A percentile compares a stretch with the other conserved stretches of the same genome.
Conservation (phyloP, 2,329 filamentous ascomycete species). For the Colletotrichum costaricense region DNA sequence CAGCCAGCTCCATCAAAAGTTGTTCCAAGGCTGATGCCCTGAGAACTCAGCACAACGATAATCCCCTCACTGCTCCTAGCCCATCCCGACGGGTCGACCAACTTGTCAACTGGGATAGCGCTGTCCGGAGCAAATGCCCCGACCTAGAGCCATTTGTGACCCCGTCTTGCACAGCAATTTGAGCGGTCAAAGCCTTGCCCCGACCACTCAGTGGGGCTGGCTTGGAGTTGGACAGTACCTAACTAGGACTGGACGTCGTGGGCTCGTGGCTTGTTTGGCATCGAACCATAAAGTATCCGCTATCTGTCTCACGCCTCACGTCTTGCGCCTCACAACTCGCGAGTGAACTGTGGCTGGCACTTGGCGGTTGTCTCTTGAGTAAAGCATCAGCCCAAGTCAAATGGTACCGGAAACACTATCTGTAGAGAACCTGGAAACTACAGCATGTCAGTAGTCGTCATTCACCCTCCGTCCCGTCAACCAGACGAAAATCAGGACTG, state of each 20-base stretch:
- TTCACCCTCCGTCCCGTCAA: not conserved
- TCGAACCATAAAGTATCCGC: not conserved
- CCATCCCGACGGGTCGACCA: too few species aligned
- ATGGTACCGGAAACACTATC: not conserved
- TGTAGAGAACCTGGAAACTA: not conserved
- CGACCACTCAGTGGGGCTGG: not conserved
- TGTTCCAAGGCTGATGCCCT: constrained; percentile 17
- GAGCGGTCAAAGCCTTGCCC: not conserved
- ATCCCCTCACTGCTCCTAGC: constrained; percentile 15
- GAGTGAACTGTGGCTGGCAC: not conserved
- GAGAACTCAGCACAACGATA: constrained; percentile 13
- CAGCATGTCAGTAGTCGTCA: not conserved
- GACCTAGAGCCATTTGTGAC: not conserved
- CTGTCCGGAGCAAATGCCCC: constrained; percentile 33
- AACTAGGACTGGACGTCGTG: not conserved
- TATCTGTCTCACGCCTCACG: too few species aligned
- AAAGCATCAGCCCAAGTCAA: not conserved
- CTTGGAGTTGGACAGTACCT: not conserved
- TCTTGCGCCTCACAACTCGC: too few species aligned
- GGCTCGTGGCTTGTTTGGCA: not conserved
- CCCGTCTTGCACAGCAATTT: not conserved
- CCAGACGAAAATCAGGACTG: not conserved
- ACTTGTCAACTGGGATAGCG: not conserved
- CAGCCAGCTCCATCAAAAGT: constrained; percentile 5
- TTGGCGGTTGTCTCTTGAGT: not conserved